Conservation (phyloP, 164 flowering plant genomes). For the Sextonia rubra region DNA sequence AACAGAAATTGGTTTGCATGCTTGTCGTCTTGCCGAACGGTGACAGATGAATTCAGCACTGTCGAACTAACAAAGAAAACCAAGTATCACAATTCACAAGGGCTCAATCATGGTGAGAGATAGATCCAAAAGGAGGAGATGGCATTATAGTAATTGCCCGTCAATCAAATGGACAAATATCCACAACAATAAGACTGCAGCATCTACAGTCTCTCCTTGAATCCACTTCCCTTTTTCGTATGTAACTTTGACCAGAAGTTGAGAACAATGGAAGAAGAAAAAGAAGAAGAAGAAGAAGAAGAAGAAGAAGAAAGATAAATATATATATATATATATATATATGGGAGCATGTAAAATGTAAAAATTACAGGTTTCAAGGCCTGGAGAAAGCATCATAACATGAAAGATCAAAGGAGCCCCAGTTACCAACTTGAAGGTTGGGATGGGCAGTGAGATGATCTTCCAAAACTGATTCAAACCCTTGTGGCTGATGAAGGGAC, state of each 20-base stretch:
- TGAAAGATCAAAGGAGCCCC: constrained; percentile 38
- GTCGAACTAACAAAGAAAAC: not conserved
- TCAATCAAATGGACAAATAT: not conserved
- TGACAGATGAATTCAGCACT: not conserved
- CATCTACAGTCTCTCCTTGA: not conserved
- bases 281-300: not conserved
- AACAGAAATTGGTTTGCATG: not conserved
- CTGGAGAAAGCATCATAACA: constrained; percentile 21
- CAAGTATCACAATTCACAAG: not conserved
- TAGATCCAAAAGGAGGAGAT: not conserved
- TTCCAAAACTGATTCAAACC: constrained; percentile 18
- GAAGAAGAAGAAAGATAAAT: not conserved
- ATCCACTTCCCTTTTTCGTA: not conserved
- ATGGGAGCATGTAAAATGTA: not conserved
- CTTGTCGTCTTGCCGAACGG: not conserved
- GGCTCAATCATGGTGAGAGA: constrained; percentile 1
- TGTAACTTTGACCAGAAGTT: not conserved
- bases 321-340: too few relatives aligned
- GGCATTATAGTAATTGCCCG: constrained; percentile 1
- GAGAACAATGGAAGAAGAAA: not conserved
- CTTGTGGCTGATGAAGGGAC: constrained; percentile 26
- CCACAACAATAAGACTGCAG: not conserved
- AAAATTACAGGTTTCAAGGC: constrained; percentile 10
- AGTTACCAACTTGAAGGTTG: constrained; percentile 20
- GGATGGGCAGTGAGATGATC: constrained; percentile 19